phyloP scores from a whole-genome alignment of 164 flowering plant genomes.

The Chimonanthus praecox region DNA sequence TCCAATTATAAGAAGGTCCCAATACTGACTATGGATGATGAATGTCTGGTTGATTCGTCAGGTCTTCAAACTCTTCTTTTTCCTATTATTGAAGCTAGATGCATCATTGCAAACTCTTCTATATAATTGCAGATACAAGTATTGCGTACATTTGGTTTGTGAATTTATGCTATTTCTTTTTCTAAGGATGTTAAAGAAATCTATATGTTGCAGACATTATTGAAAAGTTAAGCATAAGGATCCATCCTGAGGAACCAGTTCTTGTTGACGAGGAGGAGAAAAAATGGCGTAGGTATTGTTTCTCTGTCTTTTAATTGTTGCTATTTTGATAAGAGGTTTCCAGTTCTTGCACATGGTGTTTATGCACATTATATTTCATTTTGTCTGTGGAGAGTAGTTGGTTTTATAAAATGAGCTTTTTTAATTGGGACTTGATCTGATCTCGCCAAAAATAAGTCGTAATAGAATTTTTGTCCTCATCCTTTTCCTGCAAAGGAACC shows the following conservation, averaged over 20 bases:
- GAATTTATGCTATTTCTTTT: neutral
- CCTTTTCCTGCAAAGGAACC: no score
- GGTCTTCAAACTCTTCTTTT: slow-evolving; percentile 30
- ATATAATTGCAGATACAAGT: neutral
- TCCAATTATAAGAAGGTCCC: slow-evolving; percentile 96
- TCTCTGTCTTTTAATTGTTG: neutral
- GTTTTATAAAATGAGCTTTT: no score
- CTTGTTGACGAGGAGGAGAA: slow-evolving; percentile 55
- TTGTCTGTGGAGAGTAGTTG: no score
- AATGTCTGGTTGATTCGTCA: slow-evolving; percentile 81
- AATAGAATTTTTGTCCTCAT: no score
- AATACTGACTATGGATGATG: slow-evolving; percentile 75
- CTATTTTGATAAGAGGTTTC: no score
- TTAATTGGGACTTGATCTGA: no score
- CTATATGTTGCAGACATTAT: slow-evolving; percentile 52
- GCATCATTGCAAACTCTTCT: neutral
- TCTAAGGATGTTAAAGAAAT: neutral
- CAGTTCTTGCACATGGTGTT: no score
- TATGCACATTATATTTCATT: no score
- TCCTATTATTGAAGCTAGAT: neutral
- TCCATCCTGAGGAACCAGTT: slow-evolving; percentile 27
- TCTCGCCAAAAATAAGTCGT: no score
- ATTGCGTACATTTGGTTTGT: neutral
- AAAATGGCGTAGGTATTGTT: slow-evolving; percentile 67
- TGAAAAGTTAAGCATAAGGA: slow-evolving; percentile 40